Percentiles rank a stretch among this genome's conserved stretches.
phyloP scores from a whole-genome alignment of 768 basidiomycete genomes.

The Suillus ampliporus region DNA sequence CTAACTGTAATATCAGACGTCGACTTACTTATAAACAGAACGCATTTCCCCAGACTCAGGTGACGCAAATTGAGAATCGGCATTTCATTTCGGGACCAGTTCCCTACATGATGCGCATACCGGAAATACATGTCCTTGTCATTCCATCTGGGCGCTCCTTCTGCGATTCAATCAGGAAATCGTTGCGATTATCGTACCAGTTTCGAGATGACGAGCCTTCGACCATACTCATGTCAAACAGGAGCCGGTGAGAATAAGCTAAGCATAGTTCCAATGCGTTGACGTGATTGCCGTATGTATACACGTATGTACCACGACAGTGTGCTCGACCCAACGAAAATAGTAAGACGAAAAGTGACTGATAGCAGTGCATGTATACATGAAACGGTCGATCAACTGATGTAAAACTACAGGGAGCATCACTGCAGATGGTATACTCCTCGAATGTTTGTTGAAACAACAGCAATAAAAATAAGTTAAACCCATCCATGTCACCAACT shows the following conservation, averaged over 20 bases:
- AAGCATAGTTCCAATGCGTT: neutral
- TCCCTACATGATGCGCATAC: neutral
- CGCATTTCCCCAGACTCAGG: slow-evolving; percentile 1
- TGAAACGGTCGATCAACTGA: neutral
- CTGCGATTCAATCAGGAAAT: neutral
- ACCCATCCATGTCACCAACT: neutral
- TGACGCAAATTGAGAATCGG: neutral
- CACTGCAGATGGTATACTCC: neutral
- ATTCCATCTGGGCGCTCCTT: neutral
- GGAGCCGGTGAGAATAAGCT: neutral
- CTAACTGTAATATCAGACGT: neutral
- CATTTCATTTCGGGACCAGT: slow-evolving; percentile 9
- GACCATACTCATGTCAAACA: neutral
- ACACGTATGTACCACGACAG: neutral
- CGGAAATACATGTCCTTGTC: neutral
- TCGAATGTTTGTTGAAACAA: slow-evolving; percentile 28
- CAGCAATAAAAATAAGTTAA: slow-evolving; percentile 38
- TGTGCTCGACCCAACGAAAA: neutral
- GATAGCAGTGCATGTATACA: neutral
- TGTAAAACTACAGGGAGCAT: slow-evolving; percentile 11
- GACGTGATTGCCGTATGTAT: neutral
- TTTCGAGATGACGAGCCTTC: no score
- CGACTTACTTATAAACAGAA: slow-evolving; percentile 4
- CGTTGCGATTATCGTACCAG: neutral
- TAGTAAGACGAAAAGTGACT: neutral